These are phyloP conservation scores for Collybiopsis confluens DNA, from an alignment of 768 basidiomycete species.

Conservation along the genomic window DNA sequence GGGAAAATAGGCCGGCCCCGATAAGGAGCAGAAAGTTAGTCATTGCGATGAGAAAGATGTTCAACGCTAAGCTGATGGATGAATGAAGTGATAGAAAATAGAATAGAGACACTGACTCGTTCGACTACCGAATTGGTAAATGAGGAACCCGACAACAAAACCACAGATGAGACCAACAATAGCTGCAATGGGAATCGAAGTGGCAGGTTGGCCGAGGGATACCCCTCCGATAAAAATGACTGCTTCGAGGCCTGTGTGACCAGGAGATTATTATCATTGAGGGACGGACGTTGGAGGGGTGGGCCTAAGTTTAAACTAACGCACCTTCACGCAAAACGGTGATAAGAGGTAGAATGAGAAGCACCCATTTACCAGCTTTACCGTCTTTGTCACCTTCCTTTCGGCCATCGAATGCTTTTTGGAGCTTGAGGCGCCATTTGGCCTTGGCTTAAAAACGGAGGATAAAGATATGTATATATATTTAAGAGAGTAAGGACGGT, in stretches of 20 bases:
- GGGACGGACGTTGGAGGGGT: neutral
- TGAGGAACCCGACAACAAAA: constrained; percentile 64
- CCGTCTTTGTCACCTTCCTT: constrained; percentile 36
- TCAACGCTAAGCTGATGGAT: constrained; percentile 46
- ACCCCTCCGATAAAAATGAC: constrained; percentile 94
- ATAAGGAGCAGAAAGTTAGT: constrained; percentile 91
- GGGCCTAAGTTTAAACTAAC: neutral
- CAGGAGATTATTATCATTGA: too few relatives aligned
- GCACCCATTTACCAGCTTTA: constrained; percentile 71
- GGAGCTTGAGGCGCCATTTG: constrained; percentile 92
- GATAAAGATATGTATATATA: neutral
- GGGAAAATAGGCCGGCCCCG: constrained; percentile 90
- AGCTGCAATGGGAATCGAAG: constrained; percentile 85
- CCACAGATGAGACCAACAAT: constrained; percentile 83
- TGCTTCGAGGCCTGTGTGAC: constrained; percentile 69
- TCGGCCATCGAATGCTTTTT: constrained; percentile 63
- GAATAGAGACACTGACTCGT: constrained; percentile 41
- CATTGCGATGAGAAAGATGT: constrained; percentile 86
- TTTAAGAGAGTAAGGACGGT: neutral
- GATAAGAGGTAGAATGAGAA: constrained; percentile 87
- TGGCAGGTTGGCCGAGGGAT: constrained; percentile 76
- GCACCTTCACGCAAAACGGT: constrained; percentile 95
- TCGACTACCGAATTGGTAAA: constrained; percentile 78
- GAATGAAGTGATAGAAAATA: neutral
- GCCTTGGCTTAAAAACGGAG: constrained; percentile 60